A percentile compares a stretch with the other conserved stretches of the same genome.
These are phyloP conservation scores for Leccinum griseonigrum DNA, from an alignment of 1,284 basidiomycete genomes.

Conservation along the genomic window DNA sequence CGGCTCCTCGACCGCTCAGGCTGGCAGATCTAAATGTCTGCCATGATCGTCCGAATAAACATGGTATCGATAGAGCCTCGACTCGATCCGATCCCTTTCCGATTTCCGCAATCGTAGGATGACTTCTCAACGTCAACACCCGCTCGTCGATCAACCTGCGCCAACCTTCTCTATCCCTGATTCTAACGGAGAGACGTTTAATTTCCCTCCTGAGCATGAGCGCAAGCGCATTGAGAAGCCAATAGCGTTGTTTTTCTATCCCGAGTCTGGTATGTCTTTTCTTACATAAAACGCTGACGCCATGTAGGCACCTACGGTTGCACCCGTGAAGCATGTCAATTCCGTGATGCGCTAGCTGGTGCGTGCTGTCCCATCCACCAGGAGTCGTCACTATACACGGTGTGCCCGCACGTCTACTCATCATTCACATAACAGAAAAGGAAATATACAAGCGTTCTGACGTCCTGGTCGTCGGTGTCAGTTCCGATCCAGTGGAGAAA, in stretches of 20 bases:
- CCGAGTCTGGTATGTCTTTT: slow-evolving; percentile 47
- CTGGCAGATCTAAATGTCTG: neutral
- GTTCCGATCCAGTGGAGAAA: slow-evolving; percentile 64
- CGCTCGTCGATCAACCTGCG: slow-evolving; percentile 47
- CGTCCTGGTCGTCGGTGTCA: slow-evolving; percentile 69
- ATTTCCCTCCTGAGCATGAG: slow-evolving; percentile 45
- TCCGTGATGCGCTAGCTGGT: slow-evolving; percentile 74
- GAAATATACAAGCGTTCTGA: slow-evolving; percentile 63
- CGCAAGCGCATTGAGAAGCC: slow-evolving; percentile 46
- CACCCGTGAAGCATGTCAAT: slow-evolving; percentile 75
- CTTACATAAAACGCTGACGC: neutral
- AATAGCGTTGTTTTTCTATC: slow-evolving; percentile 74
- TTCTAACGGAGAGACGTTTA: slow-evolving; percentile 47
- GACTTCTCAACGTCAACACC: slow-evolving; percentile 31
- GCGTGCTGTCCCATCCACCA: slow-evolving; percentile 17
- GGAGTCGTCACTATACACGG: neutral
- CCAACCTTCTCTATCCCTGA: slow-evolving; percentile 51
- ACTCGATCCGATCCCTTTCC: neutral
- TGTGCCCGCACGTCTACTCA: neutral
- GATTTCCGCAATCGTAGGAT: slow-evolving; percentile 21
- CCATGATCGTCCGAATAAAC: too few relatives aligned
- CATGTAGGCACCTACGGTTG: slow-evolving; percentile 66
- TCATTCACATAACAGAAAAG: slow-evolving; percentile 45
- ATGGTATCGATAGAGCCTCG: too few relatives aligned
- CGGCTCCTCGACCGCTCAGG: neutral